Base-by-base conservation (phyloP, 1,284 basidiomycete genomes). In the Cryptococcus sp. region DNA sequence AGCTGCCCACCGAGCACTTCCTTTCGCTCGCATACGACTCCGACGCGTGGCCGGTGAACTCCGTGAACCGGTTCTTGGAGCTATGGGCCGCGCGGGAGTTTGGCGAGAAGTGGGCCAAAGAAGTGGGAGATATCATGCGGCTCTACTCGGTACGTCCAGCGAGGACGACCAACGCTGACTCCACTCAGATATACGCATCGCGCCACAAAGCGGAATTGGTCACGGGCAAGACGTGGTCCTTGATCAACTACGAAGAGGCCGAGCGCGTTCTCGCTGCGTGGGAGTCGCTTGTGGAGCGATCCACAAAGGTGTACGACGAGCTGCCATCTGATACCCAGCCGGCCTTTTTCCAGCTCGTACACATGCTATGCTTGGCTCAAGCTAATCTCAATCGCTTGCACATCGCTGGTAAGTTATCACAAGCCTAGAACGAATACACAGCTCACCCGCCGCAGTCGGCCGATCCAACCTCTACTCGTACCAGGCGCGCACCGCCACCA, bases 241-340 rank as follows among this genome's bases (percentile, higher is more conserved):
- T 88, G 53, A 81, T 80, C 48, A 84, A 87, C 71, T 88, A 89
- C 70, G 78, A 86, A 70, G 87, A 90, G 86, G 85, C 86, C 11
- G 86, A 88, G 17, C 82, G 69, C 44, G 80, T 86, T 17, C 69
- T 85, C 46, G 76, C 80, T 10, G 65, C 59, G 44, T 69, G 86
- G 85, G 69, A 82, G 40, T 73, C 73, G 4, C 75, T 87, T 16
- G 78, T 80, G 50, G 74, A 78, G 3, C 79, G 83, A 2, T 87
- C 87, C 1, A 83, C 83, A 0, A 74, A 79, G 3, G 80, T 88
- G n/a, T 86, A 86, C 75, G 80, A 86, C 64, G 76, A 76, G 35
- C 75, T 88, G 0, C 75, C 84, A 6, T 54, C 65, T 16, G 59
- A 59, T 3, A 57, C 53, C 3, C 57, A 86, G 65, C 80, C 86